Percentiles rank a stretch among this genome's conserved stretches.
Evolutionary conservation across 768 basidiomycete species (phyloP).

Genomic region (Mycena rosella): DNA sequence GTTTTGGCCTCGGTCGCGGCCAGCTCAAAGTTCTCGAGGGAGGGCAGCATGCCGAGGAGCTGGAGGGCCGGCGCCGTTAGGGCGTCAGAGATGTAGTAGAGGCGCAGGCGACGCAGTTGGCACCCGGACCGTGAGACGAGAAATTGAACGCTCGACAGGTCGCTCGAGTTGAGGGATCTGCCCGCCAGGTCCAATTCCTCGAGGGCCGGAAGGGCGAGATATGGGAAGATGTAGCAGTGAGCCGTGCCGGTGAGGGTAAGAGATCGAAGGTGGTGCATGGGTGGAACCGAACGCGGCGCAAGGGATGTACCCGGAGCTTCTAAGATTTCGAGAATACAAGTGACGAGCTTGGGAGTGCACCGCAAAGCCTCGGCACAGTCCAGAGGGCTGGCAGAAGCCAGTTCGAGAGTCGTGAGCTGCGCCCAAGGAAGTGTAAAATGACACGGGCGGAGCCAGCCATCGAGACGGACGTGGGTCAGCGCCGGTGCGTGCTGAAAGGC

Average conservation of each 20-base stretch:
- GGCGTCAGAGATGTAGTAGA: conserved; percentile 9
- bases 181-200: conserved; percentile 6
- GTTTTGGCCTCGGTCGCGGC: conserved; percentile 18
- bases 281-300: neutral
- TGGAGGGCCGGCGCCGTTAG: conserved; percentile 1
- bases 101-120: conserved; percentile 13
- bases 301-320: neutral
- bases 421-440: conserved; percentile 15
- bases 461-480: conserved; percentile 2
- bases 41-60: conserved; percentile 10
- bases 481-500: conserved; percentile 19
- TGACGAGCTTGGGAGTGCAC: neutral
- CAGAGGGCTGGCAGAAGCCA: neutral
- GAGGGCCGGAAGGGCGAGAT: neutral
- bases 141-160: neutral
- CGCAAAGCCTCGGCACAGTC: conserved; percentile 15
- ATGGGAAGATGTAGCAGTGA: neutral
- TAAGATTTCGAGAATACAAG: conserved; percentile 1
- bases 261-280: neutral
- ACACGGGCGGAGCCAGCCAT: neutral
- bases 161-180: conserved; percentile 7
- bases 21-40: conserved; percentile 11
- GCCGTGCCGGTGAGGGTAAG: neutral
- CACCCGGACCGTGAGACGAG: neutral
- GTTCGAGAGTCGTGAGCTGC: conserved; percentile 11